A percentile compares a stretch with the other conserved stretches of the same genome.
Conservation (phyloP, 805 yeast genomes). For the Deakozyma indianensis region DNA sequence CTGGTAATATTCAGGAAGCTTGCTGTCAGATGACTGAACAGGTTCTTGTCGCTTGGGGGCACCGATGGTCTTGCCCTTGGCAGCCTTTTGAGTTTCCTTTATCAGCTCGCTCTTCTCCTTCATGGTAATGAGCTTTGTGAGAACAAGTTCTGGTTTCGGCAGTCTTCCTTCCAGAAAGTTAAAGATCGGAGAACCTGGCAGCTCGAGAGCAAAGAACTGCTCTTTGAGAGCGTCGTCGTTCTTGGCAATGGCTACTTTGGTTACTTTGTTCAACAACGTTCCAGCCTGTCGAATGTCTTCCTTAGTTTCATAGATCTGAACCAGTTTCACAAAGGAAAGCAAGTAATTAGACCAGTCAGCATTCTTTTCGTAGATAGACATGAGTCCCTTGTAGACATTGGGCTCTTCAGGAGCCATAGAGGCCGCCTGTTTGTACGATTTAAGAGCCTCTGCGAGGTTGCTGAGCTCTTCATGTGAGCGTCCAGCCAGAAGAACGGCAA, state of each 20-base stretch:
- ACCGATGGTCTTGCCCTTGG: neutral
- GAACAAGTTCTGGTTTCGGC: conserved; percentile 14
- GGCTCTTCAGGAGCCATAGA: conserved; percentile 29
- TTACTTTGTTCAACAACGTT: conserved; percentile 10
- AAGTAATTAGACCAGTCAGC: conserved; percentile 11
- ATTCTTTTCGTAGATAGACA: conserved; percentile 16
- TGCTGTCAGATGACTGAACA: conserved; percentile 7
- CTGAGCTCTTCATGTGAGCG: conserved; percentile 39
- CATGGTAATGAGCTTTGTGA: conserved; percentile 12
- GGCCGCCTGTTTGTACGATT: conserved; percentile 32
- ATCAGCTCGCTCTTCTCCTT: conserved; percentile 9
- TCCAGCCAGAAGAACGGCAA: conserved; percentile 46
- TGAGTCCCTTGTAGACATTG: conserved; percentile 73
- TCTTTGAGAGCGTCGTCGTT: conserved; percentile 8
- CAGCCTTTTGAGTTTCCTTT: neutral
- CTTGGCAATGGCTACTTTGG: conserved; percentile 6
- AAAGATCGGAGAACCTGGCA: conserved; percentile 19
- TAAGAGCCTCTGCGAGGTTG: conserved; percentile 31
- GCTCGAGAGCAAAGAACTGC: conserved; percentile 10
- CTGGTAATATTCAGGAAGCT: conserved; percentile 37
- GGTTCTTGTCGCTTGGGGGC: conserved; percentile 21
- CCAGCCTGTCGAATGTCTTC: conserved; percentile 14
- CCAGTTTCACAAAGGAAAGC: conserved; percentile 9
- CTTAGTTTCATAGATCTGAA: conserved; percentile 8
- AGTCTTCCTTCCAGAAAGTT: conserved; percentile 16